Evolutionary conservation across 2,329 filamentous ascomycete genomes (phyloP).

Genomic region (Penicillium freii): DNA sequence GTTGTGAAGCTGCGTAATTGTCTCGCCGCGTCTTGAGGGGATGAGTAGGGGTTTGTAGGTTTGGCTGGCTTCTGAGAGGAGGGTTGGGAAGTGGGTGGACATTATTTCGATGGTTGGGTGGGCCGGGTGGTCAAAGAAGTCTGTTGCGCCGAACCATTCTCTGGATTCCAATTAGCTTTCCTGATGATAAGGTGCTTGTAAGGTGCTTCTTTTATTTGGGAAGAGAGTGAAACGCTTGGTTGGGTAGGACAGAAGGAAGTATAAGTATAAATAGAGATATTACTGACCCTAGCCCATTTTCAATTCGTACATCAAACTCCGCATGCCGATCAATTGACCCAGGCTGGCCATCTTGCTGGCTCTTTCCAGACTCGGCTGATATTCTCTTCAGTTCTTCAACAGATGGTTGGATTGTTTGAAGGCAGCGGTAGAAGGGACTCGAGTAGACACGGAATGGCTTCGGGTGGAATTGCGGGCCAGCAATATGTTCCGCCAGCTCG

Average conservation of each 20-base stretch:
- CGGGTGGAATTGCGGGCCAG: conserved; percentile 33
- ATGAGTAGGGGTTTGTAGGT: conserved; percentile 62
- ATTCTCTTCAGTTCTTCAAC: conserved; percentile 43
- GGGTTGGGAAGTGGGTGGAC: conserved; percentile 59
- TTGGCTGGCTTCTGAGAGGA: conserved; percentile 35
- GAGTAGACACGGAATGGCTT: conserved; percentile 65
- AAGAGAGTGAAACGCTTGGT: not conserved
- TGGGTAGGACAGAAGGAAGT: not conserved
- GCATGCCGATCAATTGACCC: conserved; percentile 38
- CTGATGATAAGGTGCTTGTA: too few relatives aligned
- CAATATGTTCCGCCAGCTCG: conserved; percentile 61
- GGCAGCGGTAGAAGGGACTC: conserved; percentile 81
- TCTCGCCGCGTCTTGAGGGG: conserved; percentile 74
- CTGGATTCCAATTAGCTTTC: conserved; percentile 40
- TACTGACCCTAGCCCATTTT: conserved; percentile 53
- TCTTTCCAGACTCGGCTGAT: not conserved
- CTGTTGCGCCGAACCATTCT: conserved; percentile 84
- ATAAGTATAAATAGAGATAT: not conserved
- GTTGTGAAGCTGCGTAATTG: conserved; percentile 74
- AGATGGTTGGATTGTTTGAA: conserved; percentile 75
- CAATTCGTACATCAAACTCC: conserved; percentile 46
- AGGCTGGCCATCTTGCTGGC: conserved; percentile 9
- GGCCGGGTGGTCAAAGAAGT: conserved; percentile 78
- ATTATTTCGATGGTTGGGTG: conserved; percentile 67
- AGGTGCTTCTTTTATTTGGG: not conserved